A percentile compares a stretch with the other conserved stretches of the same genome.
These are phyloP conservation scores for Aspergillus panamensis DNA, from an alignment of 495 filamentous ascomycete species.

Conservation along the genomic window DNA sequence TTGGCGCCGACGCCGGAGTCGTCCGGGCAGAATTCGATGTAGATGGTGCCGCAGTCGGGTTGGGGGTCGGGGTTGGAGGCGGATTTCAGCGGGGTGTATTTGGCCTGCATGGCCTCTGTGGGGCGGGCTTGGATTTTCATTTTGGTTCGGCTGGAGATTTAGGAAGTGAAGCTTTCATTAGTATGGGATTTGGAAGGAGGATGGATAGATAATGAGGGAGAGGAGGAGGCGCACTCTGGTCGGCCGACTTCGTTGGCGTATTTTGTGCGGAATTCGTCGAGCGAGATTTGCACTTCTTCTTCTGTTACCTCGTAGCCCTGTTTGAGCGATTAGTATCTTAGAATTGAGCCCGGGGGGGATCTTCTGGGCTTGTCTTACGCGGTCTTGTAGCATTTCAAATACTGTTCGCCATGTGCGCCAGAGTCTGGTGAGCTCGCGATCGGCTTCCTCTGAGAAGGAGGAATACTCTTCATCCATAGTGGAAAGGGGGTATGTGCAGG, in stretches of 20 bases:
- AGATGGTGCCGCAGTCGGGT: conserved; percentile 79
- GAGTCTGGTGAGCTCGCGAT: conserved; percentile 65
- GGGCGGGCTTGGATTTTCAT: conserved; percentile 87
- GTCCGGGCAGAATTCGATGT: conserved; percentile 85
- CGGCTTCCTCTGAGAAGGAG: conserved; percentile 50
- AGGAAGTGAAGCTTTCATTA: background rate
- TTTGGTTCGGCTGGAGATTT: conserved; percentile 59
- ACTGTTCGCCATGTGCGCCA: conserved; percentile 88
- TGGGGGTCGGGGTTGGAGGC: conserved; percentile 59
- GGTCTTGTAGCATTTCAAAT: conserved; percentile 81
- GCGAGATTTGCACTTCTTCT: conserved; percentile 77
- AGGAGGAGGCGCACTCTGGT: conserved; percentile 55
- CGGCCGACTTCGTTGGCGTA: conserved; percentile 67
- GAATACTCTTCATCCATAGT: conserved; percentile 54
- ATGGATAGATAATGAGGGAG: background rate
- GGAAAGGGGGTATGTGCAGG: too few relatives aligned
- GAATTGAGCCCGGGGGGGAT: background rate
- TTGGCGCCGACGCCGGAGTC: conserved; percentile 72
- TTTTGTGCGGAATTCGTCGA: conserved; percentile 66
- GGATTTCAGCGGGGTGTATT: conserved; percentile 69
- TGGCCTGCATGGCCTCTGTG: conserved; percentile 73
- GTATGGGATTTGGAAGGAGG: background rate
- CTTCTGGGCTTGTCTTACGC: conserved; percentile 53
- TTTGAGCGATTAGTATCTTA: too few relatives aligned
- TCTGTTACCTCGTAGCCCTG: conserved; percentile 92